Evolutionary conservation across 2,329 filamentous ascomycete species (phyloP).

Genomic region (Exophiala lecanii-corni): DNA sequence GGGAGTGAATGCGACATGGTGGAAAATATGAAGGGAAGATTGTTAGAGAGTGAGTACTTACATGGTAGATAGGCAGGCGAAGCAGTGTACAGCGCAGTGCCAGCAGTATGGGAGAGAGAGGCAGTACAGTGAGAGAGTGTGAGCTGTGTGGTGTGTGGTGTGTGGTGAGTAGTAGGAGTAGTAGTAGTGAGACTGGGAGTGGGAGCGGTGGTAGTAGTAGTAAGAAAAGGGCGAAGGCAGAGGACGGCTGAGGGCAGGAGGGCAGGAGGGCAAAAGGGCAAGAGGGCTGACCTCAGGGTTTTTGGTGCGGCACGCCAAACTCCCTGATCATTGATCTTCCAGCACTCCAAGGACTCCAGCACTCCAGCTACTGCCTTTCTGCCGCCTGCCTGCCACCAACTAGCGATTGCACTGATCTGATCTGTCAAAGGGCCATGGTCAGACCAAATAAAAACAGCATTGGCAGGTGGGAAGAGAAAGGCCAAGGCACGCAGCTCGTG

Average conservation of each 20-base stretch:
- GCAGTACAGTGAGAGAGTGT: conserved; percentile 7
- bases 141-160: too few species aligned
- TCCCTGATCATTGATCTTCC: conserved; percentile 2
- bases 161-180: conserved; percentile 1
- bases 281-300: background rate
- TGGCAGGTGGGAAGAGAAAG: too few species aligned
- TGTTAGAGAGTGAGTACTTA: conserved; percentile 17
- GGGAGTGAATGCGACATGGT: conserved; percentile 12
- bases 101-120: conserved; percentile 8
- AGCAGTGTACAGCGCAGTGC: conserved; percentile 3
- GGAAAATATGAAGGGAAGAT: conserved; percentile 18
- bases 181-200: conserved; percentile 1
- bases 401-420: background rate
- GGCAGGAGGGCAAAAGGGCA: background rate
- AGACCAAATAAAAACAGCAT: too few species aligned
- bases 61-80: conserved; percentile 6
- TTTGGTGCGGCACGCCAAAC: conserved; percentile 3
- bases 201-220: background rate
- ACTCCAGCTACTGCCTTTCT: background rate
- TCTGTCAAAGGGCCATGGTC: background rate
- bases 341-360: background rate
- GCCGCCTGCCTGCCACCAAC: background rate
- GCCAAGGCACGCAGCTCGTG: too few species aligned
- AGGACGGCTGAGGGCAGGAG: background rate
- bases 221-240: background rate